Percentiles rank a stretch among this genome's conserved stretches.
Conservation (phyloP, 331 rosid species). For the Pyrus hybrid region DNA sequence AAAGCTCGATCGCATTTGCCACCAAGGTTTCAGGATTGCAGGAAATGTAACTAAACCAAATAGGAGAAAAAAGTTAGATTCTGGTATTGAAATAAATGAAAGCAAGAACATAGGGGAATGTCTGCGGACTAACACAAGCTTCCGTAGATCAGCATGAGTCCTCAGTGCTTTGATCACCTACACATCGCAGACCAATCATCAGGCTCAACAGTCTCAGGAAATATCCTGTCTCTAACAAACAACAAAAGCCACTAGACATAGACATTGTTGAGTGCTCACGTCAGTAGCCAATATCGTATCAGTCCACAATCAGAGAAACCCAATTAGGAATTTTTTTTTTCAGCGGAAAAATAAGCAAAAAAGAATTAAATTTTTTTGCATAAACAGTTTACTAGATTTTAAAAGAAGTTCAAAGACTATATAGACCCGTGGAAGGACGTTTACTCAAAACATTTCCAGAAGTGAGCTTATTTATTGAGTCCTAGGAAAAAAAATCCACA, state of each 20-base stretch:
- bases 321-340: not conserved
- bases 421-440: not conserved
- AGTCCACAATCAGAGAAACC: not conserved
- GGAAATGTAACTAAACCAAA: slow-evolving; percentile 83
- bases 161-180: slow-evolving; percentile 91
- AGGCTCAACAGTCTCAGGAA: not conserved
- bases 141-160: slow-evolving; percentile 58
- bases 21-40: slow-evolving; percentile 93
- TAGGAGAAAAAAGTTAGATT: slow-evolving; percentile 15
- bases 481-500: not conserved
- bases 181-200: slow-evolving; percentile 20
- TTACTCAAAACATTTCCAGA: not conserved
- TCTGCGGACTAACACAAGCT: slow-evolving; percentile 73
- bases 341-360: not conserved
- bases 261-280: not conserved
- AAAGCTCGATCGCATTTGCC: slow-evolving; percentile 94
- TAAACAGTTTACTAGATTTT: not conserved
- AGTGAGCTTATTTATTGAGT: not conserved
- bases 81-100: not conserved
- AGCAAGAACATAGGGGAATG: not conserved
- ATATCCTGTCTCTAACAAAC: not conserved
- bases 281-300: not conserved
- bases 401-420: not conserved
- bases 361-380: rapidly evolving
- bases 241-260: not conserved